Base-by-base conservation (phyloP, 1,284 basidiomycete species). In the Tranzscheliella williamsii region DNA sequence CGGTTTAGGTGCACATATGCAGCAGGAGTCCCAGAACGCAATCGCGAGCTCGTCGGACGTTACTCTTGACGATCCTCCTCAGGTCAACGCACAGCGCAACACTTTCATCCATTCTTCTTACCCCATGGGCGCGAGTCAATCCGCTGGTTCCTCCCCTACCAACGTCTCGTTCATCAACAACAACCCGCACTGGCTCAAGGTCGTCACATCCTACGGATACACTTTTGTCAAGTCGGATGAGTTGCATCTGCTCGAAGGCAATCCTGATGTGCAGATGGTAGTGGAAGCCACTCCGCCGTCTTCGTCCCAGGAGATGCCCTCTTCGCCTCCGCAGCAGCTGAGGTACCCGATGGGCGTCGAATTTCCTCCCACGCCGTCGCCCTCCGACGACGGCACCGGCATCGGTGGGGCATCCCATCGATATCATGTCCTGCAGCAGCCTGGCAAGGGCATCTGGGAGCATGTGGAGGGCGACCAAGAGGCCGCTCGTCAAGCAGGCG, bases 151-250 rank as follows among this genome's bases (percentile, higher is more conserved):
- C 4, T 15, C 20, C n/a, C 9, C 9, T 21, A 22, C 18, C 12
- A n/a, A 12, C 4, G 26, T 37, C 4, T 35, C 40, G 23, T 42
- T 40, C 30, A 34, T 47, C 1, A 40, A 16, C 33, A 38, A 37
- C 47, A 61, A 44, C 33, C 57, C 52, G 18, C 48, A 58, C 39
- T 64, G 61, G 61, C 50, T 64, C 44, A 57, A 57, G 18, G 61
- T 64, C 16, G 61, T 58, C 30, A 64, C 61, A 7, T 58, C 54
- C 17, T 64, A 64, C 27, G 61, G 61, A 31, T 57, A 64, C 47
- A 64, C 54, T 1, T 64, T 64, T 16, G 57, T 58, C 42, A 53
- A 50, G 30, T 51, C 54, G 29, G 61, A 64, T 29, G 54, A 64
- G 22, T 33, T 64, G 2, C 54, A 64, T 13, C 37, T 53, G 13